Evolutionary conservation across 768 basidiomycete genomes (phyloP).

Genomic region (Peribolospora baueri): DNA sequence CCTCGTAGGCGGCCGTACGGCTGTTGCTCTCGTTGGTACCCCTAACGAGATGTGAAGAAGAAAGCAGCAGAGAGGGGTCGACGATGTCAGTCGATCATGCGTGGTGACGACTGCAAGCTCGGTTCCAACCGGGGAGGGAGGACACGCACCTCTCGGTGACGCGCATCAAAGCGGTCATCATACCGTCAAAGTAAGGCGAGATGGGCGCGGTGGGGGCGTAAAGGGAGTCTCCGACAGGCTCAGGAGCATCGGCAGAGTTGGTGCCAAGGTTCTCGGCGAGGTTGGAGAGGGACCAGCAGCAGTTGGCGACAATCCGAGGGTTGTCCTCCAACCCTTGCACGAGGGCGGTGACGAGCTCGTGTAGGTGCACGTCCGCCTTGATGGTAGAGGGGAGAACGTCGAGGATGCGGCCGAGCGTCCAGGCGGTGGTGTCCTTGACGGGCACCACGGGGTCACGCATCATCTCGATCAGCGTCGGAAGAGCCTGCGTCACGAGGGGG

Average conservation of each 20-base stretch:
- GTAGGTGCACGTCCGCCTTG: conserved; percentile 68
- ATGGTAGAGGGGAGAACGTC: conserved; percentile 65
- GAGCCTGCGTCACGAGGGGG: conserved; percentile 76
- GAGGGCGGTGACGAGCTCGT: conserved; percentile 55
- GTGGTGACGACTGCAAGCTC: conserved; percentile 8
- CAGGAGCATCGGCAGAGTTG: conserved; percentile 26
- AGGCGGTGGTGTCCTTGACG: conserved; percentile 91
- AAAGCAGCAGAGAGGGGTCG: background rate
- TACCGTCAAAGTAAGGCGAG: conserved; percentile 67
- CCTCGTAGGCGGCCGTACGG: conserved; percentile 86
- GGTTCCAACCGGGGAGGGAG: background rate
- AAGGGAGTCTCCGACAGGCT: no score
- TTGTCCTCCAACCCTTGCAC: conserved; percentile 26
- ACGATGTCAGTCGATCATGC: conserved; percentile 14
- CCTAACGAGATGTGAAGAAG: conserved; percentile 15
- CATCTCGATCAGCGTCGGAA: conserved; percentile 84
- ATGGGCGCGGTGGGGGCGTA: conserved; percentile 36
- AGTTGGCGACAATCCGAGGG: conserved; percentile 70
- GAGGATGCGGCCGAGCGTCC: conserved; percentile 89
- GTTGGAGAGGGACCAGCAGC: conserved; percentile 92
- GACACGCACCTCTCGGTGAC: conserved; percentile 57
- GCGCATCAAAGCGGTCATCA: conserved; percentile 56
- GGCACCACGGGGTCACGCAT: conserved; percentile 44
- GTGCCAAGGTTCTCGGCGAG: conserved; percentile 69
- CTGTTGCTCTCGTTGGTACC: conserved; percentile 71